A percentile compares a stretch with the other conserved stretches of the same genome.
These are phyloP conservation scores for Penstemon davidsonii DNA, from an alignment of 257 asterid genomes.

Conservation along the genomic window DNA sequence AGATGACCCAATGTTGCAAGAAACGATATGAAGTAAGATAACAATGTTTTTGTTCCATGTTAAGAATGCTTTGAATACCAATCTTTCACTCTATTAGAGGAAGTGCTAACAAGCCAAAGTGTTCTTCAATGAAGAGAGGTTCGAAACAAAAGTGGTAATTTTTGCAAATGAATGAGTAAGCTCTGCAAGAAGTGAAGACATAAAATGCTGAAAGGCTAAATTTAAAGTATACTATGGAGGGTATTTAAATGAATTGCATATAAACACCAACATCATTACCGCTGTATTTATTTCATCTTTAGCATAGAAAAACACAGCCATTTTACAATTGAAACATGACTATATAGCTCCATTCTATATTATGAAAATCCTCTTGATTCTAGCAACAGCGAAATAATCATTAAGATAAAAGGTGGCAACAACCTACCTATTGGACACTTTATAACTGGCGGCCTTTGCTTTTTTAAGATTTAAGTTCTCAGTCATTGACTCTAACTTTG, in stretches of 20 bases:
- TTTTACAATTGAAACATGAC: slow-evolving; percentile 7
- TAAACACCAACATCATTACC: neutral
- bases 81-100: neutral
- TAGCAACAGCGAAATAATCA: too few relatives aligned
- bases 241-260: too few relatives aligned
- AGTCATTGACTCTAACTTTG: neutral
- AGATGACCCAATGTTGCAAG: slow-evolving; percentile 7
- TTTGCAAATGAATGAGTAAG: neutral
- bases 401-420: neutral
- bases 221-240: too few relatives aligned
- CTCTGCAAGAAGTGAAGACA: too few relatives aligned
- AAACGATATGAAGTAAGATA: neutral
- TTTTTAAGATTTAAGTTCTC: neutral
- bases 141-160: slow-evolving; percentile 1
- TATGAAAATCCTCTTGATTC: too few relatives aligned
- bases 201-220: too few relatives aligned
- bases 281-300: neutral
- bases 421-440: neutral
- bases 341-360: neutral
- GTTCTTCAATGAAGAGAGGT: slow-evolving; percentile 4
- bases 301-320: slow-evolving; percentile 4
- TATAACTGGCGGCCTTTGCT: neutral
- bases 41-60: neutral
- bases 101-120: slow-evolving; percentile 9
- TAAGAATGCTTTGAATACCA: neutral